Base-by-base conservation (phyloP, 1,284 basidiomycete genomes). In the Apiotrichum brassicae region DNA sequence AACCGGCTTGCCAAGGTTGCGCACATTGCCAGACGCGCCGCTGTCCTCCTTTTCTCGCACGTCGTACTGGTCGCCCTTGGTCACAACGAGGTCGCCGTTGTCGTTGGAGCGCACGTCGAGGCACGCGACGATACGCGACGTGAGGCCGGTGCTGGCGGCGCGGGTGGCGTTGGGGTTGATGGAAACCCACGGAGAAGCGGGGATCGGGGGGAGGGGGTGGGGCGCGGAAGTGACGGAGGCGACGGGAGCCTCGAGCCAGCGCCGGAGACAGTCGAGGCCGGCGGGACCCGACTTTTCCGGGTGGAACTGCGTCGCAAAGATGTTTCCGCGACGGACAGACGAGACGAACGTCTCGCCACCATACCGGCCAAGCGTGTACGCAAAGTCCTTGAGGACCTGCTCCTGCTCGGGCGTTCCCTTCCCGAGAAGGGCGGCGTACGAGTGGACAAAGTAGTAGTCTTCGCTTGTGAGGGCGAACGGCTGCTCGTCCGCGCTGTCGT, bases 11-110 rank as follows among this genome's bases (percentile, higher is more conserved):
- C 95, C 95, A 53, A 99, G 84, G 73, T 99, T 98, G 57, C 95
- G 86, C 6, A 99, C 95, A 4, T 84, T 83, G 30, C 91, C 85
- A 11, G 81, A 82, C 43, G 32, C 43, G 30, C 28, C 28, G 26
- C 52, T 58, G 34, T 62, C 54, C 12, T 52, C 57, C 66, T 86
- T 88, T 72, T 97, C 94, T 49, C 94, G 87, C 14, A 97, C 94
- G 66, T 97, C 91, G 76, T 99, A 99, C 68, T 95, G 93, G 73
- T 99, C 95, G 48, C 95, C 95, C 76, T 99, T 99, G 43, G 95
- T 99, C 2, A 99, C 95, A 50, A 99, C 93, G 45, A 99, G 83
- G 71, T 99, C 95, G 39, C 95, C 95, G 26, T 85, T 74, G 70
- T 99, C 95, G 75, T 98, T 98, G 33, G 90, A 83, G 37, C 95